Conservation (phyloP, 2,329 filamentous ascomycete genomes). For the Lecanosticta acicola region DNA sequence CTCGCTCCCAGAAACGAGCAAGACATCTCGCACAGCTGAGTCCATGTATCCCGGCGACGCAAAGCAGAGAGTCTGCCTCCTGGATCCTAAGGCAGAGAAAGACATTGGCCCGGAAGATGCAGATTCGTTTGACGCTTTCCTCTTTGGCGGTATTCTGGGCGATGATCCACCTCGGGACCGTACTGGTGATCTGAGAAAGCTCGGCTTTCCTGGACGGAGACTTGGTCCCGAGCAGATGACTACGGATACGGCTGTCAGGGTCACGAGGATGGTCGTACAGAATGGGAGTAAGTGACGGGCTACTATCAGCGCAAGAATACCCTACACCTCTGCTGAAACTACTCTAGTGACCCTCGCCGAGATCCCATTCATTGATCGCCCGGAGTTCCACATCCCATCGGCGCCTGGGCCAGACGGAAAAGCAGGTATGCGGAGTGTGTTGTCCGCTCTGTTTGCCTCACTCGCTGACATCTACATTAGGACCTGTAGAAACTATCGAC, state of each 20-base stretch:
- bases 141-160: slow-evolving; percentile 93
- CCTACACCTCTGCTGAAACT: neutral
- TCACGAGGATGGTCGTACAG: slow-evolving; percentile 83
- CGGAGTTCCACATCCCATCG: slow-evolving; percentile 68
- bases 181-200: slow-evolving; percentile 89
- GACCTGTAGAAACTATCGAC: slow-evolving; percentile 74
- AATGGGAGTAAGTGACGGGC: slow-evolving; percentile 59
- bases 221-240: slow-evolving; percentile 96
- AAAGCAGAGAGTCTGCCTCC: slow-evolving; percentile 74
- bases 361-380: slow-evolving; percentile 78
- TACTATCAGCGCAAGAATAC: neutral
- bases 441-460: too few species aligned
- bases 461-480: neutral
- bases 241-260: slow-evolving; percentile 91
- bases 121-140: slow-evolving; percentile 76
- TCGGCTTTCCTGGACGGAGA: slow-evolving; percentile 81
- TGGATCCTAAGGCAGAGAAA: slow-evolving; percentile 77
- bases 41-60: slow-evolving; percentile 60
- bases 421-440: too few species aligned
- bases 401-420: slow-evolving; percentile 49
- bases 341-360: slow-evolving; percentile 66
- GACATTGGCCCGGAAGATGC: slow-evolving; percentile 82
- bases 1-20: slow-evolving; percentile 13
- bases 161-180: slow-evolving; percentile 56
- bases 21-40: slow-evolving; percentile 60